Percentiles rank a stretch among this genome's conserved stretches.
Evolutionary conservation across 257 asterid genomes (phyloP).

Genomic region (Craterostigma plantagineum): DNA sequence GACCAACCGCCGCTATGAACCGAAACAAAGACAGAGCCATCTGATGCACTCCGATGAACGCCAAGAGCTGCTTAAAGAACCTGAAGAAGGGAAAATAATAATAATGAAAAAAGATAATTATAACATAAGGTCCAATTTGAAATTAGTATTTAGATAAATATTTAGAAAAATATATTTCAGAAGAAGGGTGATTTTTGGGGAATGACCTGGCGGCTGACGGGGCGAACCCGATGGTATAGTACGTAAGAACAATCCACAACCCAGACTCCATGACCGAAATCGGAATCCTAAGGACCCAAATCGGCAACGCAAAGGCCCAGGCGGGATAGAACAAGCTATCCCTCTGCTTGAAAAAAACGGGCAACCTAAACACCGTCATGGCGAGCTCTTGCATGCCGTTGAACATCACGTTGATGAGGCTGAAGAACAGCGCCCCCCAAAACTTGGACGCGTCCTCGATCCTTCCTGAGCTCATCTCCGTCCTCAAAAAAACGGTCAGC

Average conservation of each 20-base stretch:
- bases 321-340: constrained; percentile 51
- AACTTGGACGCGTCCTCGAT: constrained; percentile 41
- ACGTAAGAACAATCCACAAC: constrained; percentile 51
- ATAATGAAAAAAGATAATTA: not conserved
- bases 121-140: not conserved
- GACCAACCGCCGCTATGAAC: constrained; percentile 51
- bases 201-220: constrained; percentile 47
- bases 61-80: constrained; percentile 45
- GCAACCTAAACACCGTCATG: constrained; percentile 51
- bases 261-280: constrained; percentile 41
- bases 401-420: constrained; percentile 58
- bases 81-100: constrained; percentile 9
- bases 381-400: constrained; percentile 65
- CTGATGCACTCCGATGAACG: constrained; percentile 51
- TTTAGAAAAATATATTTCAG: no score
- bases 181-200: not conserved
- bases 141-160: not conserved
- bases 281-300: constrained; percentile 54
- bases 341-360: constrained; percentile 52
- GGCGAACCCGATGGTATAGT: constrained; percentile 60
- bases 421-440: constrained; percentile 51
- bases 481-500: constrained; percentile 58
- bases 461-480: constrained; percentile 38
- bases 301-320: constrained; percentile 58
- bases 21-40: constrained; percentile 64